phyloP scores from a whole-genome alignment of 441 rosid species.

The Pelargonium cotyledonis region DNA sequence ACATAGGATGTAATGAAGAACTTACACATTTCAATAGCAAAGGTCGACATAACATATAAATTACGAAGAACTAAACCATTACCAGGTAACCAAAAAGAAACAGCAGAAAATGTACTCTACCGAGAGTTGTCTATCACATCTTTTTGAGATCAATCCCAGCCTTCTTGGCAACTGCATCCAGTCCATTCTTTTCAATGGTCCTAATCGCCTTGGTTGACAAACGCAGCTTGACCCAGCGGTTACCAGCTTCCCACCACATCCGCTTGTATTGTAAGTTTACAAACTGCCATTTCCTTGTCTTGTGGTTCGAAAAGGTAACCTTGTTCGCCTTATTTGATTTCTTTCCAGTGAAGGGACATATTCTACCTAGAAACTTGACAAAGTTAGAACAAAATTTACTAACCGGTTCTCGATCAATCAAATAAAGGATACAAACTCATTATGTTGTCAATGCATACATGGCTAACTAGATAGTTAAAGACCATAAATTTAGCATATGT shows the following conservation, averaged over 20 bases:
- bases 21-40: constrained; percentile 10
- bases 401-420: not conserved
- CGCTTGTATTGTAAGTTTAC: constrained; percentile 88
- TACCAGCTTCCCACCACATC: constrained; percentile 96
- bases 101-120: not conserved
- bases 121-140: constrained; percentile 26
- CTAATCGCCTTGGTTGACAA: constrained; percentile 81
- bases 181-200: constrained; percentile 87
- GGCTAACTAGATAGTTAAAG: no score
- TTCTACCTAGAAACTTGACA: constrained; percentile 50
- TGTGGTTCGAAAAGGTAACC: constrained; percentile 94
- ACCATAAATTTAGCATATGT: no score
- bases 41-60: constrained; percentile 4
- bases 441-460: not conserved
- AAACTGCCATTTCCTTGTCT: constrained; percentile 82
- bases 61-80: constrained; percentile 1
- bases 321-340: constrained; percentile 81
- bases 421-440: not conserved
- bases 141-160: constrained; percentile 84
- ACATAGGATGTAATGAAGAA: not conserved
- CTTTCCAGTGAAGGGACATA: constrained; percentile 91
- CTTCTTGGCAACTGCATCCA: constrained; percentile 92
- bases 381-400: not conserved
- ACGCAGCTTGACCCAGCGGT: constrained; percentile 70
- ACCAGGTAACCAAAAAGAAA: not conserved